A percentile compares a stretch with the other conserved stretches of the same genome.
phyloP scores from a whole-genome alignment of 192 early-diverging fungal genomes.

The Paraglomus brasilianum region DNA sequence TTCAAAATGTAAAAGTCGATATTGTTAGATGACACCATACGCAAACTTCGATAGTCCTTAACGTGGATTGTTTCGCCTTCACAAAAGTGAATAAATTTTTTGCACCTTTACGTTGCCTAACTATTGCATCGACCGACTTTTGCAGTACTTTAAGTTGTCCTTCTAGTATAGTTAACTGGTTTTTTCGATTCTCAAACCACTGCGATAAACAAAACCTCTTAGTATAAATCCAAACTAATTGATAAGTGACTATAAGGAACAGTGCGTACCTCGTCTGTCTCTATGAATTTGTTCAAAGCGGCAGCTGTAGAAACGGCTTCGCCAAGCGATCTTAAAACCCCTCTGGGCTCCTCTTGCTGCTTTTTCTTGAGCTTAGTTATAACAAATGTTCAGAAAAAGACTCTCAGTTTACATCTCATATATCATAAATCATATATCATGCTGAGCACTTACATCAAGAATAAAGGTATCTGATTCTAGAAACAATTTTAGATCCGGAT shows the following conservation, averaged over 20 bases:
- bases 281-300: constrained; percentile 67
- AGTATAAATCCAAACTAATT: background rate
- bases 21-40: too few species aligned
- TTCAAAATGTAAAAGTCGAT: background rate
- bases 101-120: constrained; percentile 66
- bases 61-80: too few species aligned
- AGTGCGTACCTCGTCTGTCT: constrained; percentile 57
- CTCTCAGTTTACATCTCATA: background rate
- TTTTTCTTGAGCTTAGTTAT: constrained; percentile 52
- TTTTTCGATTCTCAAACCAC: constrained; percentile 74
- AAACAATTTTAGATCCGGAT: constrained; percentile 82
- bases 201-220: constrained; percentile 6
- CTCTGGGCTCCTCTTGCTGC: constrained; percentile 44
- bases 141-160: constrained; percentile 73
- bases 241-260: background rate
- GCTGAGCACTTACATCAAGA: constrained; percentile 64
- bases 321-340: constrained; percentile 68
- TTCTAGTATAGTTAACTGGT: constrained; percentile 74
- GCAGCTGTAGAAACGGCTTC: constrained; percentile 64
- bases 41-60: too few species aligned
- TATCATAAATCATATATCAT: background rate
- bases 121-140: constrained; percentile 75
- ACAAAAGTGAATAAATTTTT: constrained; percentile 1
- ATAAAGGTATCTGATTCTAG: constrained; percentile 85
- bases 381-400: background rate